Evolutionary conservation across 305 asterid species (phyloP), one percentile per base, ranked within the genome.

Genomic region (Fraxinus ornus): DNA sequence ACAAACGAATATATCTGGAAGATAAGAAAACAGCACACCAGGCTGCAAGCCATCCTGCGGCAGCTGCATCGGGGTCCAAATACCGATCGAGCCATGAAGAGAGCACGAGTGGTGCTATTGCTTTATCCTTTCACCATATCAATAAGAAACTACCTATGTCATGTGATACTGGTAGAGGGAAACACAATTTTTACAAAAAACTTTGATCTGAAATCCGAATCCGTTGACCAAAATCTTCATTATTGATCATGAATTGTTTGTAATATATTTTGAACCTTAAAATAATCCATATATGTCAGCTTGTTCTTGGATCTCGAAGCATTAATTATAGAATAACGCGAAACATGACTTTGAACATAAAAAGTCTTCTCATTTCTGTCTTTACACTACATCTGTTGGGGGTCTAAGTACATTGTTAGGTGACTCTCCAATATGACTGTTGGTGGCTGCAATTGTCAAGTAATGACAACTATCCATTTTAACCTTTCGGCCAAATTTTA

Each of bases 21-120:
- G 82, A 84, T 28, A 28, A 87, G 76, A 10, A 91, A 76, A 89
- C 84, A 83, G 82, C 83, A 84, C 21, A 86, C 78, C 77, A 92
- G 82, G 89, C 87, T 75, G 86, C 86, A 83, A 49, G 85, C 70
- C 77, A 82, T 85, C 49, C 89, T 78, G 84, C 90, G 88, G 88
- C 89, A 85, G 77, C 90, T 80, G 71, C 81, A 86, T 68, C 89
- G 87, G 82, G 39, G 80, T 84, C 90, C 82, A 57, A 81, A 85
- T 15, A 88, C 84, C 74, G 85, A 81, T 55, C 84, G 84, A 62
- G 80, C 84, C 94, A 93, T 91, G 77, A 66, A 26, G 36, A 24
- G 15, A 24, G 72, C 24, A 3, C 19, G 15, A 10, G 1, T 49
- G 0, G 64, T 55, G 64, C 22, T 57, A 21, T 1, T 19, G 17